Evolutionary conservation across 192 early-diverging fungal genomes (phyloP), one percentile per base, ranked within the genome.

Genomic region (Coemansia sp.): DNA sequence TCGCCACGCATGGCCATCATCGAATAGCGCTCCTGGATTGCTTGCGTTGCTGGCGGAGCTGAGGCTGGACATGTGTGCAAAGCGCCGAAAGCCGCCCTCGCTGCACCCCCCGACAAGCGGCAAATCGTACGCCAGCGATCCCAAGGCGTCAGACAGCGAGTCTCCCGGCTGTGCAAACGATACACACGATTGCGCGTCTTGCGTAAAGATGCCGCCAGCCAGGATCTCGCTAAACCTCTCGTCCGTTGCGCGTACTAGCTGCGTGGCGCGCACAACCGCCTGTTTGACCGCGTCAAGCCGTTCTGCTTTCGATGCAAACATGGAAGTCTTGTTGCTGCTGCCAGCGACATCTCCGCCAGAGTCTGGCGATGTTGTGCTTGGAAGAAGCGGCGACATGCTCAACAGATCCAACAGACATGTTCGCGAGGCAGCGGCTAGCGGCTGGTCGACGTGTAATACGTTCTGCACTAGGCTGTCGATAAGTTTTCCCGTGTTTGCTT

Each of bases 391-490:
- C 36, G 77, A 66, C 60, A 74, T 68, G 22, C 63, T 59, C 38
- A 82, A 56, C 63, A 82, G 25, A 20, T 82, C 68, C 40, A 76
- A 14, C 20, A 82, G 57, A 36, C 68, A 65, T 14, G 65, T 65
- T 9, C 80, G 70, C 5, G 80, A 82, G 4, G 88, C 85, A 0
- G 79, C 83, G 5, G 90, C 87, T 4, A 99, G 80, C 25, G 87
- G 84, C 36, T 90, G 88, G 75, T 99, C 95, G n/a, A 87, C 84
- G 76, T 96, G 95, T 4, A 93, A 79, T 0, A 90, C 85, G 59
- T 92, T 97, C 29, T 89, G 80, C 17, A 88, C 82, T 22, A 99
- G 68, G 64, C 92, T 89, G 36, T 96, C 95, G 0, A 96, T 82
- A 2, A 96, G 57, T 45, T 83, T 85, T 19, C 76, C 66, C 14